Percentiles rank a stretch among this genome's conserved stretches.
Conservation (phyloP, 768 basidiomycete species). For the Tylopilus rubrobrunneus region DNA sequence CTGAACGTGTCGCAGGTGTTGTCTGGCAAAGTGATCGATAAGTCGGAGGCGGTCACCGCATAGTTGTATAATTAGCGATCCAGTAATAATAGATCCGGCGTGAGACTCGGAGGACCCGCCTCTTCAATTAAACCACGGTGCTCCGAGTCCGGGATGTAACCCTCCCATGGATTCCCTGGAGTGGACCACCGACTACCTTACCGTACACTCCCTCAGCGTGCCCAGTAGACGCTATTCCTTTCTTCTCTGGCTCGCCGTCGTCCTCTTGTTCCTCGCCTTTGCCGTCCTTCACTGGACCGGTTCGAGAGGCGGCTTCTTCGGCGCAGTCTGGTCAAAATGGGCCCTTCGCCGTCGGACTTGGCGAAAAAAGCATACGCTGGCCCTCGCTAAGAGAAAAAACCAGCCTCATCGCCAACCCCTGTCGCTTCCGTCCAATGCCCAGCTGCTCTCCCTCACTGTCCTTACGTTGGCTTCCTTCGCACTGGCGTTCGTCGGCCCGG, state of each 20-base stretch:
- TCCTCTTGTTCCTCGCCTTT: slow-evolving; percentile 37
- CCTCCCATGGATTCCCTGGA: slow-evolving; percentile 16
- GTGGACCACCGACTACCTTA: slow-evolving; percentile 56
- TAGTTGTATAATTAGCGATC: not conserved
- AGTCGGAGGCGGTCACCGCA: not conserved
- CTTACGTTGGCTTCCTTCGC: slow-evolving; percentile 42
- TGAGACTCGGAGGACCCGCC: too few species aligned
- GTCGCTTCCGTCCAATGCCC: slow-evolving; percentile 60
- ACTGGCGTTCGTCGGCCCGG: slow-evolving; percentile 57
- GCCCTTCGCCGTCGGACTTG: slow-evolving; percentile 54
- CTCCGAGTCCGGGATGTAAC: too few species aligned
- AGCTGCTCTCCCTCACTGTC: slow-evolving; percentile 47
- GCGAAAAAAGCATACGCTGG: slow-evolving; percentile 44
- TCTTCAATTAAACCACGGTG: too few species aligned
- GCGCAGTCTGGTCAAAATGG: slow-evolving; percentile 59
- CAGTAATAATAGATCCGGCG: too few species aligned
- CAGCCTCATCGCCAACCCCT: slow-evolving; percentile 39
- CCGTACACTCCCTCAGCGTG: slow-evolving; percentile 50
- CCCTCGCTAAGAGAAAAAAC: slow-evolving; percentile 30
- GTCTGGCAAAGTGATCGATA: slow-evolving; percentile 38
- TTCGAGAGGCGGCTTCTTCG: slow-evolving; percentile 38
- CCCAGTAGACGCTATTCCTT: slow-evolving; percentile 55
- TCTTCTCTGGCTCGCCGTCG: slow-evolving; percentile 55
- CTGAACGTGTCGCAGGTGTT: slow-evolving; percentile 29
- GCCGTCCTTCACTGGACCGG: slow-evolving; percentile 43